phyloP scores from a whole-genome alignment of 768 basidiomycete species.

The Pleurotus citrinopileatus region DNA sequence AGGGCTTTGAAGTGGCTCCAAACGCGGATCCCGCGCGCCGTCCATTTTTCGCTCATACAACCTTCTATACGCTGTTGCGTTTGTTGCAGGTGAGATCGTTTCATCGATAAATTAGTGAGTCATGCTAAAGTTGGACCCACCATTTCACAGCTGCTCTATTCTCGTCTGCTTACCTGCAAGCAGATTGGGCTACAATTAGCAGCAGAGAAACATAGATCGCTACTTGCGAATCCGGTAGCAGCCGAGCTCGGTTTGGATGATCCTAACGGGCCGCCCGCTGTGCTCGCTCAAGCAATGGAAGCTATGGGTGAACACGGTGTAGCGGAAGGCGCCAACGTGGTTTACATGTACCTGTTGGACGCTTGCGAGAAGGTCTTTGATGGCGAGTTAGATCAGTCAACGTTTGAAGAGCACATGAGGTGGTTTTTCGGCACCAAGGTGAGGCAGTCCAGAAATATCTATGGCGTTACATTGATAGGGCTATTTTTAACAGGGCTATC shows the following conservation, averaged over 20 bases:
- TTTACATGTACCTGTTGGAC: constrained; percentile 86
- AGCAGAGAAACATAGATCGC: constrained; percentile 58
- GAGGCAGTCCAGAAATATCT: constrained; percentile 19
- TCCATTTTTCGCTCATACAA: constrained; percentile 88
- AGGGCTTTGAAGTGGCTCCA: constrained; percentile 21
- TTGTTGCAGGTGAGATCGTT: constrained; percentile 69
- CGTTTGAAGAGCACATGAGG: constrained; percentile 94
- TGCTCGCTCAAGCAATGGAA: constrained; percentile 66
- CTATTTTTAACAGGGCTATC: constrained; percentile 68
- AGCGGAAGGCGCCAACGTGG: constrained; percentile 54
- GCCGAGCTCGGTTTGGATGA: constrained; percentile 85
- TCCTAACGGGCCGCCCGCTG: constrained; percentile 67
- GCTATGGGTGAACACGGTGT: constrained; percentile 49
- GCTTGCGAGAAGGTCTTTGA: constrained; percentile 94
- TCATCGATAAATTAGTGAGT: constrained; percentile 6
- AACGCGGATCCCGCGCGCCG: constrained; percentile 36
- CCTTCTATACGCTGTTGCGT: constrained; percentile 87
- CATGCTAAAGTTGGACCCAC: constrained; percentile 11
- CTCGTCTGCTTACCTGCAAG: constrained; percentile 83
- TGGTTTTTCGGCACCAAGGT: constrained; percentile 92
- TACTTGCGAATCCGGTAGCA: constrained; percentile 78
- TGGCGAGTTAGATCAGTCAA: constrained; percentile 85
- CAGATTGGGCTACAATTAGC: constrained; percentile 72
- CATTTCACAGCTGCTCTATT: constrained; percentile 73
- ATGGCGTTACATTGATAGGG: constrained; percentile 16